phyloP scores from a whole-genome alignment of 2,329 filamentous ascomycete species.

The Diplodia mutila region DNA sequence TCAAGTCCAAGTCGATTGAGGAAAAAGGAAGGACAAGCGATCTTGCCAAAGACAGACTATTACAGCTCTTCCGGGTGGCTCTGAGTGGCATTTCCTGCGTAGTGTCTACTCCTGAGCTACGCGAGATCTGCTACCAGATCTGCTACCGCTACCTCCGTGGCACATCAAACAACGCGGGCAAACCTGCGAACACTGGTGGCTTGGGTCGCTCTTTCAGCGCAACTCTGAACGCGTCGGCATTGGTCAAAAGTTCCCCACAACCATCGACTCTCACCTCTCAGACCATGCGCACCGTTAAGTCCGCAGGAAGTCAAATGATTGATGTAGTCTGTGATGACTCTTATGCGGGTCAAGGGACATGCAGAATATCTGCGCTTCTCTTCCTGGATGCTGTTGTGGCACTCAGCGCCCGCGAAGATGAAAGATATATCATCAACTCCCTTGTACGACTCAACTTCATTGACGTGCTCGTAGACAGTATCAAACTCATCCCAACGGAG shows the following conservation, averaged over 20 bases:
- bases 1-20: conserved; percentile 46
- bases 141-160: conserved; percentile 83
- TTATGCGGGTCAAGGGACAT: conserved; percentile 78
- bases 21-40: conserved; percentile 53
- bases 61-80: conserved; percentile 87
- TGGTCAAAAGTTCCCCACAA: conserved; percentile 28
- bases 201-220: conserved; percentile 33
- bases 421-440: conserved; percentile 74
- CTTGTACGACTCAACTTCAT: conserved; percentile 89
- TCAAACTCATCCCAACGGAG: conserved; percentile 76
- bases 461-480: conserved; percentile 83
- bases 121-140: conserved; percentile 88
- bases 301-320: conserved; percentile 78
- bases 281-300: conserved; percentile 71
- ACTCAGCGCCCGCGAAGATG: conserved; percentile 72
- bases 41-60: conserved; percentile 83
- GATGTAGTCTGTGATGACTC: conserved; percentile 92
- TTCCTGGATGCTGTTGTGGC: conserved; percentile 79
- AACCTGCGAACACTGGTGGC: conserved; percentile 37
- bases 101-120: conserved; percentile 69
- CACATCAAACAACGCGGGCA: conserved; percentile 52
- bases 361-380: conserved; percentile 82
- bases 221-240: conserved; percentile 13
- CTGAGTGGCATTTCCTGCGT: conserved; percentile 78
- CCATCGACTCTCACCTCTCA: conserved; percentile 50